Evolutionary conservation across 371 early-diverging fungal species (phyloP).

Genomic region (Rhizopus stolonifer): DNA sequence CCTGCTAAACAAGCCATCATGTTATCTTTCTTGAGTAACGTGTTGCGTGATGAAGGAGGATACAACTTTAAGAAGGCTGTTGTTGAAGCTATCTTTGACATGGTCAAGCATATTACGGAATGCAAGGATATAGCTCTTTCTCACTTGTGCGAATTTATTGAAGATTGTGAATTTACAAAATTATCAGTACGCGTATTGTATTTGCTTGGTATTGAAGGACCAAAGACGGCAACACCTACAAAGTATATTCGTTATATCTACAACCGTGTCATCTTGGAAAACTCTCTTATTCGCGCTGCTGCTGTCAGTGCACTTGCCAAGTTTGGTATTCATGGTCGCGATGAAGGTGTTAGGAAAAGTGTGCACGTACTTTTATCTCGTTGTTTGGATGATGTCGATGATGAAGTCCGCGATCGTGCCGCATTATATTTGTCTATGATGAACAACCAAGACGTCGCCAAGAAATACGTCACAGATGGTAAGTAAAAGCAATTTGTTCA

Average conservation of each 20-base stretch:
- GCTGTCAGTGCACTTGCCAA: slow-evolving; percentile 94
- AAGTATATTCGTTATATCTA: slow-evolving; percentile 97
- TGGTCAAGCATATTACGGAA: slow-evolving; percentile 90
- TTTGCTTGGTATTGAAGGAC: slow-evolving; percentile 94
- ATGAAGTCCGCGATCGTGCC: slow-evolving; percentile 97
- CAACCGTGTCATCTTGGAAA: slow-evolving; percentile 97
- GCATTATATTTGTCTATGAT: slow-evolving; percentile 85
- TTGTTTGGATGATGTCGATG: slow-evolving; percentile 96
- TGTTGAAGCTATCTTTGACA: slow-evolving; percentile 96
- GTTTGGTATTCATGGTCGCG: slow-evolving; percentile 85
- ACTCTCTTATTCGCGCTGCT: slow-evolving; percentile 95
- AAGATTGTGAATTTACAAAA: slow-evolving; percentile 98
- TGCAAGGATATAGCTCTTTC: slow-evolving; percentile 91
- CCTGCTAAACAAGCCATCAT: slow-evolving; percentile 93
- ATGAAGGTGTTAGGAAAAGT: slow-evolving; percentile 73
- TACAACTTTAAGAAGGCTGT: slow-evolving; percentile 95
- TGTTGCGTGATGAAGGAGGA: slow-evolving; percentile 96
- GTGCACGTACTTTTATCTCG: slow-evolving; percentile 87
- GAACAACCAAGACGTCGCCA: slow-evolving; percentile 57
- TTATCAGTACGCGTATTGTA: slow-evolving; percentile 94
- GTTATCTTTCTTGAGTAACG: slow-evolving; percentile 88
- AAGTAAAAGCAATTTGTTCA: slow-evolving; percentile 1
- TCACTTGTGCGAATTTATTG: slow-evolving; percentile 98
- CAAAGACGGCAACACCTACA: slow-evolving; percentile 85
- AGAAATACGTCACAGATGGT: slow-evolving; percentile 69